phyloP scores from a whole-genome alignment of 2,329 filamentous ascomycete species.

The Waltergamsia citrina region DNA sequence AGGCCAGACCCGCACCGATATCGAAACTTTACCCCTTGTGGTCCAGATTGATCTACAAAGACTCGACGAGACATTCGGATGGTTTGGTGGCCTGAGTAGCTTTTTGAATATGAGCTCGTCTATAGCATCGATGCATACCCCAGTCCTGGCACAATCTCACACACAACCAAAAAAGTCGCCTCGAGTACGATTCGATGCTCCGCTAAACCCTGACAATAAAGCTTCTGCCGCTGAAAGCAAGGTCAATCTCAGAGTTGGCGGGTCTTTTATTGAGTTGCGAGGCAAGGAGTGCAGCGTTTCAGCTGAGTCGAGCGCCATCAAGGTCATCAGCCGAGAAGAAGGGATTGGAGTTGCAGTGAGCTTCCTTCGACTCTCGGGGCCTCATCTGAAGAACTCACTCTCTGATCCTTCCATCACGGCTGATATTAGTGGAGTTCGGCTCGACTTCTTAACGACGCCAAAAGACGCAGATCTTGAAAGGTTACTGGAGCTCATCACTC shows the following conservation, averaged over 20 bases:
- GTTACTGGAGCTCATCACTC: constrained; percentile 77
- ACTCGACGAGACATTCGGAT: constrained; percentile 77
- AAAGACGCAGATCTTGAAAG: constrained; percentile 73
- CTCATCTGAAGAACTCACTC: constrained; percentile 44
- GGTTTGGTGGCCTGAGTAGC: constrained; percentile 86
- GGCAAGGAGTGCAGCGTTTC: constrained; percentile 68
- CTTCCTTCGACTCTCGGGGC: constrained; percentile 65
- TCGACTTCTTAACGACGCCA: constrained; percentile 66
- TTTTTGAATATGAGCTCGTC: constrained; percentile 84
- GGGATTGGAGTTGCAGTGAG: constrained; percentile 66
- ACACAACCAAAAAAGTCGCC: constrained; percentile 31
- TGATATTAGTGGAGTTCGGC: constrained; percentile 54
- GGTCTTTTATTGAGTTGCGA: constrained; percentile 64
- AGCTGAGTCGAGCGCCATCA: constrained; percentile 72
- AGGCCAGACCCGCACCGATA: constrained; percentile 42
- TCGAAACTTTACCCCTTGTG: constrained; percentile 69
- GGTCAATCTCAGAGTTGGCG: constrained; percentile 66
- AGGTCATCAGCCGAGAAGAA: constrained; percentile 65
- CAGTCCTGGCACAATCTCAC: constrained; percentile 22
- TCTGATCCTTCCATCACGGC: constrained; percentile 52
- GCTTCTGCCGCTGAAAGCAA: constrained; percentile 49
- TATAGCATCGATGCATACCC: constrained; percentile 59
- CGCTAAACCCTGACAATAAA: constrained; percentile 37
- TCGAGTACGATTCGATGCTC: constrained; percentile 48
- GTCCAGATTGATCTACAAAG: constrained; percentile 68